phyloP scores from a whole-genome alignment of 768 basidiomycete genomes.

The Tephrocybe sp. region DNA sequence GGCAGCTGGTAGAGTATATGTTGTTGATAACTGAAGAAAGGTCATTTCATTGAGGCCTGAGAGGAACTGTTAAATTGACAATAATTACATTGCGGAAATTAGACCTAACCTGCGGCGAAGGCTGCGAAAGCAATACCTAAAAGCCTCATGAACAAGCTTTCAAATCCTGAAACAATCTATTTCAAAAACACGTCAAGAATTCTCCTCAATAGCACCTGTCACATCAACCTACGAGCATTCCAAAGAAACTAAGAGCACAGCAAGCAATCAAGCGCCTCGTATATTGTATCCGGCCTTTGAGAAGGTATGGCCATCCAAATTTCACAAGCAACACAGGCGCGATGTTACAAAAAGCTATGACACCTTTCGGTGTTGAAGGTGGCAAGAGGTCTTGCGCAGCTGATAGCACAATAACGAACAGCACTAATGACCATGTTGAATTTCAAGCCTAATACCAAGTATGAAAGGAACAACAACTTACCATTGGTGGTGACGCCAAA shows the following conservation, averaged over 20 bases:
- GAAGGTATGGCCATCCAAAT: slow-evolving; percentile 86
- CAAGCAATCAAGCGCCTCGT: slow-evolving; percentile 73
- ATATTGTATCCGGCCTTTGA: slow-evolving; percentile 86
- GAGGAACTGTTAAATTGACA: not conserved
- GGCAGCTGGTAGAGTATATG: slow-evolving; percentile 60
- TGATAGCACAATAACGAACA: slow-evolving; percentile 95
- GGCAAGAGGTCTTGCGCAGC: slow-evolving; percentile 94
- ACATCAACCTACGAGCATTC: slow-evolving; percentile 77
- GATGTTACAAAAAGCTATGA: slow-evolving; percentile 95
- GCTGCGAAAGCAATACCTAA: slow-evolving; percentile 79
- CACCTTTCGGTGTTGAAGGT: slow-evolving; percentile 87
- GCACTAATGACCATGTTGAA: slow-evolving; percentile 42
- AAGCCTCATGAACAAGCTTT: slow-evolving; percentile 62
- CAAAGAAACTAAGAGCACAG: slow-evolving; percentile 66
- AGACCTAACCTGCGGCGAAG: slow-evolving; percentile 71
- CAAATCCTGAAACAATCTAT: slow-evolving; percentile 78
- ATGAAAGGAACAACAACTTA: slow-evolving; percentile 21
- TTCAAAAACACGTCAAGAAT: not conserved
- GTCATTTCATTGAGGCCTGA: slow-evolving; percentile 91
- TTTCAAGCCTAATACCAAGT: not conserved
- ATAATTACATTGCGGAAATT: not conserved
- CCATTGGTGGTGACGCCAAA: slow-evolving; percentile 95
- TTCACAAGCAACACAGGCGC: slow-evolving; percentile 84
- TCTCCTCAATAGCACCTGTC: slow-evolving; percentile 24
- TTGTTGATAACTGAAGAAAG: slow-evolving; percentile 87